Evolutionary conservation across 75 land plant species (phyloP), one percentile per base, ranked within the genome.

Genomic region (Cryptomeria japonica): DNA sequence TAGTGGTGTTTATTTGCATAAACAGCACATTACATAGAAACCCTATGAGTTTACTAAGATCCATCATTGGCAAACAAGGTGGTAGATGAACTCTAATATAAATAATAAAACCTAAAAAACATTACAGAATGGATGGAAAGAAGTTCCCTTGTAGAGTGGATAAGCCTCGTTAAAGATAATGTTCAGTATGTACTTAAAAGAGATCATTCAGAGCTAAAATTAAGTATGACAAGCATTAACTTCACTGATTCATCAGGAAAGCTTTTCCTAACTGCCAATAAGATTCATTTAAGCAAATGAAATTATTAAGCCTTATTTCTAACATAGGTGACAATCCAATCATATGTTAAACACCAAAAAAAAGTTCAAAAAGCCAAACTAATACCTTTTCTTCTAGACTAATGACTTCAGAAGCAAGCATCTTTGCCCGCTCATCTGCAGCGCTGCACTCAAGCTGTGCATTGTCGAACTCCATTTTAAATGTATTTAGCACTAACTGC

Each of bases 371-470:
- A 42, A 3, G 51, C 15, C 84, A 39, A 79, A 25, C 22, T 3
- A 88, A 2, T 88, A 97, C 97, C 97, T 96, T 95, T 80, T 98
- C 99, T 87, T 98, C 99, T 76, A 98, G 80, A 25, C 88, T 92
- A 89, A 98, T 96, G 39, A 97, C 96, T 89, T 98, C 99, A 90
- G 97, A 95, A 84, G 99, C 99, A 88, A 98, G 84, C 76, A 96
- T 88, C 84, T 95, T 98, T 80, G 97, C 95, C 37, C 99, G 96
- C 88, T 96, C 99, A 89, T 95, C 93, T 80, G 99, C 97, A 46
- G 99, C 95, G 90, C 82, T 92, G 88, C 95, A 96, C 84, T 98
- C 99, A 80, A 97, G 91, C 85, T 90, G 93, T 51, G 94, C 96
- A 89, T 93, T 97, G 28, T 91, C 93, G 87, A 92, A 94, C 90